phyloP scores from a whole-genome alignment of 768 basidiomycete genomes.

The Rhizopogon vinicolor region DNA sequence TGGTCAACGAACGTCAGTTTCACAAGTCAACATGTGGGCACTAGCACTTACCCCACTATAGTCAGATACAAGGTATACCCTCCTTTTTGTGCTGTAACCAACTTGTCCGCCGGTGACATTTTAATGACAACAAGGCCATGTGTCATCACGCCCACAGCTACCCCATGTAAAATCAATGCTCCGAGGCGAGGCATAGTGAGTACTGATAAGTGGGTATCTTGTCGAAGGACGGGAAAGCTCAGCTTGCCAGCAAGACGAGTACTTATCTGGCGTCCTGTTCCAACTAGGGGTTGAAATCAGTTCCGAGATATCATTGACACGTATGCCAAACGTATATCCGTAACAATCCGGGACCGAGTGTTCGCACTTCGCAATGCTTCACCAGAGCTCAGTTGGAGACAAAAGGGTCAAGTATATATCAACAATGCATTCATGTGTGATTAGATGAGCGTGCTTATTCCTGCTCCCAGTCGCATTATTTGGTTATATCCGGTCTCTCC shows the following conservation, averaged over 20 bases:
- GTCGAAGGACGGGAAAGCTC: no score
- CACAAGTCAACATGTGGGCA: not conserved
- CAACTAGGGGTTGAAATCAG: no score
- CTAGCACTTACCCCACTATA: slow-evolving; percentile 58
- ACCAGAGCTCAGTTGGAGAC: no score
- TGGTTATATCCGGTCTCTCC: slow-evolving; percentile 50
- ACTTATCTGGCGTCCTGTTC: no score
- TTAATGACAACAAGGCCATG: slow-evolving; percentile 28
- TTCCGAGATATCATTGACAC: no score
- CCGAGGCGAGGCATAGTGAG: not conserved
- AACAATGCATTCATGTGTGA: not conserved
- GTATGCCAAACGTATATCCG: no score
- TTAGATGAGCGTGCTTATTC: not conserved
- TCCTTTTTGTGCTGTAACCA: slow-evolving; percentile 44
- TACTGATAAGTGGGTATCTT: not conserved
- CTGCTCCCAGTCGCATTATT: not conserved
- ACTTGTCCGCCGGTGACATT: slow-evolving; percentile 15
- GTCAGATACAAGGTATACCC: slow-evolving; percentile 74
- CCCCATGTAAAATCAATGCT: slow-evolving; percentile 26
- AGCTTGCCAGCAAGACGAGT: no score
- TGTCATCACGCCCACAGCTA: slow-evolving; percentile 28
- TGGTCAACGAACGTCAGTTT: slow-evolving; percentile 11
- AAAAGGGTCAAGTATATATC: no score
- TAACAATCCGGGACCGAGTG: no score
- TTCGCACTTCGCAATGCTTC: no score